Percentiles rank a stretch among this genome's conserved stretches.
phyloP scores from a whole-genome alignment of 2,329 filamentous ascomycete species.

The Ciborinia camelliae region DNA sequence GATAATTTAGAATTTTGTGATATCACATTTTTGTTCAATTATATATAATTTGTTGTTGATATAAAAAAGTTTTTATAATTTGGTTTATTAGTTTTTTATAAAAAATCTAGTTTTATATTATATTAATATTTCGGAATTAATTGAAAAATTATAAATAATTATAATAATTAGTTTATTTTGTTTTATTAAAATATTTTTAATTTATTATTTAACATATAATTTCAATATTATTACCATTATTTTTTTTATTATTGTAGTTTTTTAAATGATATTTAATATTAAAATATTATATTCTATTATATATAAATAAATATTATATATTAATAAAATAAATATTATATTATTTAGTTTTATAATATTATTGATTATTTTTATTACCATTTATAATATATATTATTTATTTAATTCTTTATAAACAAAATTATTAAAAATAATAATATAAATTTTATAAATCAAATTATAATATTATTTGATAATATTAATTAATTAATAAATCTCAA shows the following conservation, averaged over 20 bases:
- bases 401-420: no score
- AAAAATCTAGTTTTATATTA: no score
- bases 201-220: background rate
- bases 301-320: background rate
- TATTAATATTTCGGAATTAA: background rate
- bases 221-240: background rate
- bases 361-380: background rate
- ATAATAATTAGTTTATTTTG: background rate
- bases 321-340: background rate
- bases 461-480: no score
- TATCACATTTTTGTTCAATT: no score
- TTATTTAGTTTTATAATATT: background rate
- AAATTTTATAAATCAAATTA: no score
- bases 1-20: no score
- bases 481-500: no score
- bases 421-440: no score
- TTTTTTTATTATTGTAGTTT: background rate
- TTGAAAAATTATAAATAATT: background rate
- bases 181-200: background rate
- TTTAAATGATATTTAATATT: background rate
- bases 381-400: no score
- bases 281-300: background rate
- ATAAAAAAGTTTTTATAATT: background rate
- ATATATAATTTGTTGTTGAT: background rate
- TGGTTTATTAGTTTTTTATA: background rate